Evolutionary conservation across 202 grass and related monocot species (phyloP).

Genomic region (Brachypodium distachyon): DNA sequence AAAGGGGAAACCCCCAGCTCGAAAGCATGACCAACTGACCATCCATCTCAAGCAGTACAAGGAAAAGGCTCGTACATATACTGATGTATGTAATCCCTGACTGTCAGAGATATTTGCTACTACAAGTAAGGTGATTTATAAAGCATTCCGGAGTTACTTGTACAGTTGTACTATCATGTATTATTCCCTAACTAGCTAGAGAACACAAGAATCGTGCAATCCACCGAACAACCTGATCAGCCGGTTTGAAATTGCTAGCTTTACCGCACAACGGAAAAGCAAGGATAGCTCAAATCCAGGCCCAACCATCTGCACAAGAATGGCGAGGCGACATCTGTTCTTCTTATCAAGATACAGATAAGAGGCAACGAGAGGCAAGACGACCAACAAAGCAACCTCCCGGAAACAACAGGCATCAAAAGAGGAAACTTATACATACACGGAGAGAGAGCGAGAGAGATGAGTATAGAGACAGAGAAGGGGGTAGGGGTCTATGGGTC

Average conservation of each 20-base stretch:
- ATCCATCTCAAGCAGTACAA: neutral
- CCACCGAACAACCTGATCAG: neutral
- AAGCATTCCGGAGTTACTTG: neutral
- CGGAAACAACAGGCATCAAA: conserved; percentile 3
- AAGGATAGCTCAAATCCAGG: neutral
- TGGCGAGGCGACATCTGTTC: neutral
- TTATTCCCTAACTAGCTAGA: neutral
- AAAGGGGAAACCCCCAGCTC: neutral
- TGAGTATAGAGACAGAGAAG: neutral
- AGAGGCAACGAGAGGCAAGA: neutral
- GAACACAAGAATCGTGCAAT: conserved; percentile 13
- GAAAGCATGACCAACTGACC: neutral
- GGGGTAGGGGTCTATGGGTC: neutral
- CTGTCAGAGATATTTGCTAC: neutral
- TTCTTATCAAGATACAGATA: conserved; percentile 11
- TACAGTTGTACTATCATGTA: too few relatives aligned
- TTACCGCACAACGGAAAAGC: neutral
- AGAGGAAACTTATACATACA: neutral
- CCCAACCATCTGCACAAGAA: neutral
- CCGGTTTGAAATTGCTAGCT: neutral
- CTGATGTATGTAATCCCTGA: neutral
- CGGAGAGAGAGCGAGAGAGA: neutral
- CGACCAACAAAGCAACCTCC: conserved; percentile 24
- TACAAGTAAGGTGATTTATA: neutral
- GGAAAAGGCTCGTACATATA: neutral